Evolutionary conservation across 192 early-diverging fungal genomes (phyloP).

Genomic region (Coemansia sp.): DNA sequence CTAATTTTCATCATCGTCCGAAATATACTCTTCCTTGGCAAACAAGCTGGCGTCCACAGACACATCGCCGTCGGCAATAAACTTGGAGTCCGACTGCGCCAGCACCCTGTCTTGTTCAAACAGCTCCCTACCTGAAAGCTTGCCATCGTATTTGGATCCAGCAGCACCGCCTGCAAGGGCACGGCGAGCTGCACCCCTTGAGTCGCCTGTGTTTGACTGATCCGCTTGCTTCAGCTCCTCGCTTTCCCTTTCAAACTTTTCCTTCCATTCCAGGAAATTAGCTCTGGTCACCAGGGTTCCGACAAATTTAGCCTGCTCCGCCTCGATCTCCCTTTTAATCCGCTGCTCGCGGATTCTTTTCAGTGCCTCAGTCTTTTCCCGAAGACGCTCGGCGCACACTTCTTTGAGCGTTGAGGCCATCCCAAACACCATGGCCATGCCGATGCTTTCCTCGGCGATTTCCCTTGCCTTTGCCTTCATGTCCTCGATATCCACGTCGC

Average conservation of each 20-base stretch:
- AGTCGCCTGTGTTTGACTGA: not conserved
- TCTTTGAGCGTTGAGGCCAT: constrained; percentile 79
- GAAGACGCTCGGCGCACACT: constrained; percentile 60
- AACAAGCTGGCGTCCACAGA: constrained; percentile 77
- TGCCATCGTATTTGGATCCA: constrained; percentile 44
- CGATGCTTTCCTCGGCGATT: constrained; percentile 67
- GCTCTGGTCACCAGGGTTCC: constrained; percentile 84
- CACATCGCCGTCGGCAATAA: constrained; percentile 83
- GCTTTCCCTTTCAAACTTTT: constrained; percentile 72
- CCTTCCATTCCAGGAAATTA: constrained; percentile 77
- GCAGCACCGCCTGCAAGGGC: constrained; percentile 28
- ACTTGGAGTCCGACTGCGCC: constrained; percentile 76
- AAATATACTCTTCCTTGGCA: constrained; percentile 61
- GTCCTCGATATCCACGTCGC: constrained; percentile 35
- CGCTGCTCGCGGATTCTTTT: constrained; percentile 54
- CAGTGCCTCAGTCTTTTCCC: constrained; percentile 54
- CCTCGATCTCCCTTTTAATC: constrained; percentile 65
- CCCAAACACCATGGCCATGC: constrained; percentile 92
- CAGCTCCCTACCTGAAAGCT: constrained; percentile 75
- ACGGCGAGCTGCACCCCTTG: constrained; percentile 29
- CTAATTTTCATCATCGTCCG: constrained; percentile 30
- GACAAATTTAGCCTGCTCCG: constrained; percentile 70
- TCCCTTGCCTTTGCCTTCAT: constrained; percentile 31
- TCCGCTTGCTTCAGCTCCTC: not conserved
- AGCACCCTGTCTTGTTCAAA: constrained; percentile 89